phyloP scores from a whole-genome alignment of 495 filamentous ascomycete genomes.

The Tuber magnatum region DNA sequence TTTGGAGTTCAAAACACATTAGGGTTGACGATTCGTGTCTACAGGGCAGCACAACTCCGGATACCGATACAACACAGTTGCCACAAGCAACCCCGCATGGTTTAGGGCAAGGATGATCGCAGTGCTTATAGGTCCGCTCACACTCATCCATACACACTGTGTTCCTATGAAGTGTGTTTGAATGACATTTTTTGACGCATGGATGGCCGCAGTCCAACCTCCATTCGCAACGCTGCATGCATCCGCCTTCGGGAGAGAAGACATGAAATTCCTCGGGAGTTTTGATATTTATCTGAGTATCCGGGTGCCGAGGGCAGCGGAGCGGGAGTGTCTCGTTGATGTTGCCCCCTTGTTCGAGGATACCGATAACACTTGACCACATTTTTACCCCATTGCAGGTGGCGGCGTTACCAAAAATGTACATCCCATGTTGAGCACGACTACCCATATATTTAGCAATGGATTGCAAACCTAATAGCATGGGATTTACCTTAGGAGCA shows the following conservation, averaged over 20 bases:
- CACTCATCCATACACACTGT: slow-evolving; percentile 42
- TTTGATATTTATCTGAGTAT: slow-evolving; percentile 51
- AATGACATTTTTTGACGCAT: slow-evolving; percentile 65
- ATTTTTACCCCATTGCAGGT: slow-evolving; percentile 61
- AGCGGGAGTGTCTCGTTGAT: slow-evolving; percentile 54
- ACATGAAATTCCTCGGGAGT: slow-evolving; percentile 57
- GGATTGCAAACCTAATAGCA: not conserved
- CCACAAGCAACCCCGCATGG: slow-evolving; percentile 52
- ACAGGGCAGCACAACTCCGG: slow-evolving; percentile 50
- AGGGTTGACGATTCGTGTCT: slow-evolving; percentile 50
- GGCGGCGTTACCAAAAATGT: slow-evolving; percentile 67
- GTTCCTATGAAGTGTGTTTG: slow-evolving; percentile 54
- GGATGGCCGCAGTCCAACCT: slow-evolving; percentile 57
- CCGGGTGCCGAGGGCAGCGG: slow-evolving; percentile 61
- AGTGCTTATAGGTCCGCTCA: slow-evolving; percentile 44
- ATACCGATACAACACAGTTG: slow-evolving; percentile 46
- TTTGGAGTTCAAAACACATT: slow-evolving; percentile 48
- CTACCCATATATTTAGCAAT: slow-evolving; percentile 33
- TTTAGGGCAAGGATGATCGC: slow-evolving; percentile 56
- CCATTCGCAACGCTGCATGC: slow-evolving; percentile 52
- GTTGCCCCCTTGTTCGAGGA: slow-evolving; percentile 48
- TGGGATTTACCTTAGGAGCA: slow-evolving; percentile 51
- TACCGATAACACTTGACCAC: slow-evolving; percentile 60
- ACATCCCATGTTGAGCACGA: slow-evolving; percentile 75
- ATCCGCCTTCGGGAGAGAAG: slow-evolving; percentile 66